Evolutionary conservation across 768 basidiomycete species (phyloP).

Genomic region (Myochromella boudieri): DNA sequence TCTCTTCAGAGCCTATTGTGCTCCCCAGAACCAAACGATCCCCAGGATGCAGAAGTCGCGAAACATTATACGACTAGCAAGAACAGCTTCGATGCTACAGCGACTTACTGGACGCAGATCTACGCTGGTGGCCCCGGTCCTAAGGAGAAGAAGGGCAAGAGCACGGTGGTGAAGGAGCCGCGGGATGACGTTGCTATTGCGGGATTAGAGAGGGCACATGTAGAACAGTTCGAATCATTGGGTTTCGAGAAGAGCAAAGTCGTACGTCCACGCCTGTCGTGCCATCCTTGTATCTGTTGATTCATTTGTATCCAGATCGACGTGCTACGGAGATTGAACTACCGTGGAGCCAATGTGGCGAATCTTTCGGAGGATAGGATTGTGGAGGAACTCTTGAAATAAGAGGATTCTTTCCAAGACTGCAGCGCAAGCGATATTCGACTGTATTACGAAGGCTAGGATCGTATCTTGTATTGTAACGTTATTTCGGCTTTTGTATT

Average conservation of each 20-base stretch:
- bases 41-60: constrained; percentile 97
- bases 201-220: constrained; percentile 80
- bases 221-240: constrained; percentile 78
- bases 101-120: constrained; percentile 89
- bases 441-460: constrained; percentile 3
- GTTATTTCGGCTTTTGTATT: background rate
- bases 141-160: constrained; percentile 40
- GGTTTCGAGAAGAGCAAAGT: constrained; percentile 86
- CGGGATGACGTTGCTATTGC: constrained; percentile 71
- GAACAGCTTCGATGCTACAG: constrained; percentile 86
- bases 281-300: background rate
- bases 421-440: background rate
- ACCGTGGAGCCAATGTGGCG: constrained; percentile 77
- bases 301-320: constrained; percentile 59
- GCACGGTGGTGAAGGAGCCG: constrained; percentile 44
- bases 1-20: constrained; percentile 92
- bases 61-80: constrained; percentile 94
- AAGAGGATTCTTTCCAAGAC: constrained; percentile 13
- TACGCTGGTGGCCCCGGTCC: constrained; percentile 77
- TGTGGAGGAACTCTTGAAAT: constrained; percentile 83
- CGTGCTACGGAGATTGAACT: constrained; percentile 84
- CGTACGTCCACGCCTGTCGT: constrained; percentile 48
- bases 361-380: constrained; percentile 82
- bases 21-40: constrained; percentile 93
- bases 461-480: constrained; percentile 1